A percentile compares a stretch with the other conserved stretches of the same genome.
phyloP scores from a whole-genome alignment of 352 stramenopile species.

The Labyrinthula sp. region DNA sequence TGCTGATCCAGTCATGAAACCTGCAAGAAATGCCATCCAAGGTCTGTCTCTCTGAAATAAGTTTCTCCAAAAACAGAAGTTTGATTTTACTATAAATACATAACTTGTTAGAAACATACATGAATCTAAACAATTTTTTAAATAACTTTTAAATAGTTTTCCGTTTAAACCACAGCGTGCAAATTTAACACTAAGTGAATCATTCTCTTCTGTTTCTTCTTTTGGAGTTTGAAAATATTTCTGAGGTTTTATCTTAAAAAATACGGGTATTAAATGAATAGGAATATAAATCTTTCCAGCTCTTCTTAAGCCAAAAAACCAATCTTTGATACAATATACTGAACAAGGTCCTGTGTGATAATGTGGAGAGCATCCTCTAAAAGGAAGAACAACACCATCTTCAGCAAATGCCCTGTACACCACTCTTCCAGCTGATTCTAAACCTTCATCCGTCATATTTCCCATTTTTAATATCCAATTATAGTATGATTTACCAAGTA shows the following conservation, averaged over 20 bases:
- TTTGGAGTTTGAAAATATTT: background rate
- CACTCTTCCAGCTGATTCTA: constrained; percentile 8
- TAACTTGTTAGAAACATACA: constrained; percentile 26
- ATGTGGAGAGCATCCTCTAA: constrained; percentile 11
- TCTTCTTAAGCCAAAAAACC: constrained; percentile 5
- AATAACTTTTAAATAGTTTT: too few species aligned
- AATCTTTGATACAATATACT: constrained; percentile 18
- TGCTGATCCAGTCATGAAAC: constrained; percentile 19
- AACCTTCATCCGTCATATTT: constrained; percentile 24
- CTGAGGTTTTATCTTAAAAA: constrained; percentile 22
- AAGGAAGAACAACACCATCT: constrained; percentile 4
- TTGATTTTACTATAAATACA: constrained; percentile 25
- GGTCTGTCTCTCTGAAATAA: constrained; percentile 2
- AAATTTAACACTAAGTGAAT: constrained; percentile 4
- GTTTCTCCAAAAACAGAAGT: constrained; percentile 21
- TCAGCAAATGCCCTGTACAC: constrained; percentile 2
- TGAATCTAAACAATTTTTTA: too few species aligned
- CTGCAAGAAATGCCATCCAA: constrained; percentile 19
- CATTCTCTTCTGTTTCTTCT: constrained; percentile 1
- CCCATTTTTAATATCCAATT: constrained; percentile 28
- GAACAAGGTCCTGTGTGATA: constrained; percentile 26
- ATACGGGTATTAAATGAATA: constrained; percentile 14
- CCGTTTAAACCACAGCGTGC: too few species aligned
- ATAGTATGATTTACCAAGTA: constrained; percentile 26
- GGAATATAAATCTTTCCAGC: constrained; percentile 22